Percentiles rank a stretch among this genome's conserved stretches.
Conservation (phyloP, 1,284 basidiomycete genomes). For the Ceratobasidium sp. region DNA sequence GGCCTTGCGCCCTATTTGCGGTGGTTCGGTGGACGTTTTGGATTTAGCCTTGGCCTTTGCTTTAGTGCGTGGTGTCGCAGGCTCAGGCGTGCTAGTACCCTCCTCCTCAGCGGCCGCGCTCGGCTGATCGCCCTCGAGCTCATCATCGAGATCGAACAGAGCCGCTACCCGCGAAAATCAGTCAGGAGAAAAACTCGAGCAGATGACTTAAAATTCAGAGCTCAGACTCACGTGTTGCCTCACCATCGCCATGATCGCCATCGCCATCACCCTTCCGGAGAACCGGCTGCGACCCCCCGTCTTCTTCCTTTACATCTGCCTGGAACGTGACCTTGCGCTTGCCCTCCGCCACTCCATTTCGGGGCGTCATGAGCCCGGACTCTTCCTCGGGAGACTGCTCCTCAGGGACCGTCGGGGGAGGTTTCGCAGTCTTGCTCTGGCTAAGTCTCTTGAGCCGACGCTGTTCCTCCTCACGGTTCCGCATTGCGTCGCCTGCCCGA, state of each 20-base stretch:
- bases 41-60: constrained; percentile 38
- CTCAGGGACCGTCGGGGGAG: constrained; percentile 11
- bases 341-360: constrained; percentile 38
- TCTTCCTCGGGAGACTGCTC: constrained; percentile 24
- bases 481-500: constrained; percentile 35
- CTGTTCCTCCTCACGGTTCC: constrained; percentile 19
- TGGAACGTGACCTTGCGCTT: constrained; percentile 41
- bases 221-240: constrained; percentile 37
- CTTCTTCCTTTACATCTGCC: constrained; percentile 40
- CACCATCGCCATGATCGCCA: constrained; percentile 17
- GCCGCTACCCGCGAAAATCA: constrained; percentile 6
- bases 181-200: background rate
- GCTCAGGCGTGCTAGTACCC: constrained; percentile 8
- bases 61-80: constrained; percentile 17
- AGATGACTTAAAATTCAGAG: constrained; percentile 10
- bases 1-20: constrained; percentile 17
- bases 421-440: background rate
- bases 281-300: constrained; percentile 34
- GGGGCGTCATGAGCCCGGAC: constrained; percentile 5
- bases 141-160: constrained; percentile 35
- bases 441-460: constrained; percentile 26
- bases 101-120: constrained; percentile 5
- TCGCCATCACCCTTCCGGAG: constrained; percentile 29
- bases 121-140: constrained; percentile 24
- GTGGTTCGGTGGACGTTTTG: constrained; percentile 27